phyloP scores from a whole-genome alignment of 169 alveolate genomes.

The Plasmodium yoelii region DNA sequence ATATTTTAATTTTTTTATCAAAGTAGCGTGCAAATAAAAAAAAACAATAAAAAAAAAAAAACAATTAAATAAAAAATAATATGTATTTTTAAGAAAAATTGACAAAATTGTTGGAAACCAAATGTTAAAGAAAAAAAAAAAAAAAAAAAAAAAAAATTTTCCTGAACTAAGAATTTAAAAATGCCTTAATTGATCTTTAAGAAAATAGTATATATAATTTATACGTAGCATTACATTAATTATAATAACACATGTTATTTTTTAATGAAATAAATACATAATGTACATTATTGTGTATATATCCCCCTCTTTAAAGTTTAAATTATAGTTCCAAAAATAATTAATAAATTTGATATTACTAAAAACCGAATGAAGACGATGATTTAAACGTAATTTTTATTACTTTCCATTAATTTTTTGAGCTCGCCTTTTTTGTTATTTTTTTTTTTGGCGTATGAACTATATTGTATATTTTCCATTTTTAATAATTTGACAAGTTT shows the following conservation, averaged over 20 bases:
- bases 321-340: constrained; percentile 14
- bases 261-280: not conserved
- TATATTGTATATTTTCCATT: constrained; percentile 11
- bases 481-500: constrained; percentile 1
- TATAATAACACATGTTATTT: too few species aligned
- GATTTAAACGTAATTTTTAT: constrained; percentile 1
- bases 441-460: constrained; percentile 5
- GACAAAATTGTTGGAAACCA: too few species aligned
- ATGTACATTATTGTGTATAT: not conserved
- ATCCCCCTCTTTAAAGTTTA: constrained; percentile 33
- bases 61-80: not conserved
- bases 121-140: not conserved
- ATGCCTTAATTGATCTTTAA: too few species aligned
- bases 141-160: not conserved
- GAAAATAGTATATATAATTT: too few species aligned
- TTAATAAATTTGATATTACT: constrained; percentile 36
- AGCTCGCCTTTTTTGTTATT: constrained; percentile 33
- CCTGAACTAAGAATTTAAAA: not conserved
- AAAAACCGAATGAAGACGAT: constrained; percentile 1
- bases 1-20: not conserved
- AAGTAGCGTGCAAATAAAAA: not conserved
- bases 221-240: too few species aligned
- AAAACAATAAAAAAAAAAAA: not conserved
- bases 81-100: not conserved
- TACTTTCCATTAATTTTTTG: constrained; percentile 24